These are phyloP conservation scores for Tylopilus felleus DNA, from an alignment of 768 basidiomycete genomes.

Conservation along the genomic window DNA sequence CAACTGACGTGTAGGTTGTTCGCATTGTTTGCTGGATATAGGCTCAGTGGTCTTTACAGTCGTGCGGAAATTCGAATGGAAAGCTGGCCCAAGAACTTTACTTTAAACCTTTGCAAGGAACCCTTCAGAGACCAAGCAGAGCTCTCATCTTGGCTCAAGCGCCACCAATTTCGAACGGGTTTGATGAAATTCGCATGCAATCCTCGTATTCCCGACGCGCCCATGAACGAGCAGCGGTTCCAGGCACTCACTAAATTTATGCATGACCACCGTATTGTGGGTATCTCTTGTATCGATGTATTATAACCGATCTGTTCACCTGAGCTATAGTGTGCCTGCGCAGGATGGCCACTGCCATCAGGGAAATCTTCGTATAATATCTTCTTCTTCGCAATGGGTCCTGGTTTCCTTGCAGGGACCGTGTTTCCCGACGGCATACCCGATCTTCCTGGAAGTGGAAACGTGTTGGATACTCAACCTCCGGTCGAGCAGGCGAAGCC, in stretches of 20 bases:
- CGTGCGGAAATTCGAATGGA: slow-evolving; percentile 44
- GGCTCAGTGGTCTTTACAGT: slow-evolving; percentile 32
- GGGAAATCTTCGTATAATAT: slow-evolving; percentile 44
- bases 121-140: slow-evolving; percentile 38
- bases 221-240: slow-evolving; percentile 44
- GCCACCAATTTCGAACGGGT: slow-evolving; percentile 31
- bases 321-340: slow-evolving; percentile 43
- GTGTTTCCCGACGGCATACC: slow-evolving; percentile 57
- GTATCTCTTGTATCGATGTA: slow-evolving; percentile 19
- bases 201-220: slow-evolving; percentile 32
- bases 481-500: slow-evolving; percentile 5
- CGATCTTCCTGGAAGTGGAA: slow-evolving; percentile 29
- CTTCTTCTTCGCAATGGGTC: slow-evolving; percentile 42
- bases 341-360: slow-evolving; percentile 46
- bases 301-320: slow-evolving; percentile 1
- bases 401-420: slow-evolving; percentile 38
- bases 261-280: slow-evolving; percentile 42
- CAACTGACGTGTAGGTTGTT: slow-evolving; percentile 34
- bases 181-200: slow-evolving; percentile 40
- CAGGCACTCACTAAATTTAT: slow-evolving; percentile 42
- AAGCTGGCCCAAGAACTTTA: slow-evolving; percentile 50
- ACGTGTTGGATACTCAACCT: slow-evolving; percentile 9
- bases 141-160: slow-evolving; percentile 48
- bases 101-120: slow-evolving; percentile 40
- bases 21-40: not conserved